phyloP scores from a whole-genome alignment of 2,329 filamentous ascomycete genomes.

The Aspergillus sp. region DNA sequence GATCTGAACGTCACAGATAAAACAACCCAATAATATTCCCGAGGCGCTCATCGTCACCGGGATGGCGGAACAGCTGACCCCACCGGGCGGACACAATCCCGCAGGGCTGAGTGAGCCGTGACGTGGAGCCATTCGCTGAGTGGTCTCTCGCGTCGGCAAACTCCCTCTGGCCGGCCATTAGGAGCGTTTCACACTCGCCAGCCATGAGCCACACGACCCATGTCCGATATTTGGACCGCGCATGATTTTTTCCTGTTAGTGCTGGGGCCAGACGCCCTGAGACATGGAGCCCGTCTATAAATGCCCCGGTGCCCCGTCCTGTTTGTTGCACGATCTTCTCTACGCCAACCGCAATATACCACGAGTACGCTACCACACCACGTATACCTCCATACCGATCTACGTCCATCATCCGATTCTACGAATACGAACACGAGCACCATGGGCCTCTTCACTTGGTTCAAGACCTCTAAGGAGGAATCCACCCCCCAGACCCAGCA shows the following conservation, averaged over 20 bases:
- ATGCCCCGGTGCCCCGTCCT: too few relatives aligned
- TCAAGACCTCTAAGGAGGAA: conserved; percentile 25
- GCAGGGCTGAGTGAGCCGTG: not conserved
- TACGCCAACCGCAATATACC: too few relatives aligned
- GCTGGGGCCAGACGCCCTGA: too few relatives aligned
- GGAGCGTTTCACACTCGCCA: too few relatives aligned
- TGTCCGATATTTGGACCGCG: not conserved
- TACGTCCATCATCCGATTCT: not conserved
- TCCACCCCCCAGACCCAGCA: conserved; percentile 9
- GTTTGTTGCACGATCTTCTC: too few relatives aligned
- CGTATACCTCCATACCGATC: not conserved
- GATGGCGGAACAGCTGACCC: not conserved
- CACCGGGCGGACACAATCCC: not conserved
- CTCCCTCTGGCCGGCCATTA: not conserved
- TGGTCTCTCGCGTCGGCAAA: not conserved
- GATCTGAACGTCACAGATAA: not conserved
- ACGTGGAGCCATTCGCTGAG: not conserved
- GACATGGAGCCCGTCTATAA: too few relatives aligned
- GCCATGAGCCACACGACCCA: not conserved
- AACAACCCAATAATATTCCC: not conserved
- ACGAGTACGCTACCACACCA: too few relatives aligned
- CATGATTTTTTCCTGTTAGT: not conserved
- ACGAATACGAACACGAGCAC: not conserved
- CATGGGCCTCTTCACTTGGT: conserved; percentile 25
- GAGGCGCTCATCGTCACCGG: not conserved